A percentile compares a stretch with the other conserved stretches of the same genome.
These are phyloP conservation scores for Heliophila coronopifolia DNA, from an alignment of 441 rosid species.

Conservation along the genomic window DNA sequence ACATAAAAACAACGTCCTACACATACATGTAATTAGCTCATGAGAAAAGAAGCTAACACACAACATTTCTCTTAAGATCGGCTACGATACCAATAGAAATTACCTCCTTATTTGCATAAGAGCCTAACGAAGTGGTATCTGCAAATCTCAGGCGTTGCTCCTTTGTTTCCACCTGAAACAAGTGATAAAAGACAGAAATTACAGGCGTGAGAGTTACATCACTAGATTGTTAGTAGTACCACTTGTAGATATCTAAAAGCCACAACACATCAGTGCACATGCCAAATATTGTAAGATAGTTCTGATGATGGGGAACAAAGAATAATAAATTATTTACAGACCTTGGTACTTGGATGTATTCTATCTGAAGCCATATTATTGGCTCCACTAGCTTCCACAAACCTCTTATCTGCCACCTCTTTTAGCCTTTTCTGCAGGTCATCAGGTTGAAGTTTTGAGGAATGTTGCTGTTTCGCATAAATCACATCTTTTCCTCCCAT, in stretches of 20 bases:
- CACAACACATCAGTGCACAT: background rate
- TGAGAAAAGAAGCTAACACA: conserved; percentile 8
- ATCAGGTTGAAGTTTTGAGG: conserved; percentile 67
- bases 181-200: conserved; percentile 16
- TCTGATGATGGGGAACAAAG: background rate
- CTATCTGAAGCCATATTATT: conserved; percentile 43
- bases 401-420: conserved; percentile 89
- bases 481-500: conserved; percentile 98
- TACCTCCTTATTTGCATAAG: conserved; percentile 89
- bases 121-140: conserved; percentile 66
- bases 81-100: conserved; percentile 8
- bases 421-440: conserved; percentile 72
- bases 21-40: conserved; percentile 16
- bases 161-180: conserved; percentile 66
- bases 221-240: background rate
- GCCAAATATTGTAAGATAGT: background rate
- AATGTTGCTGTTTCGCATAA: conserved; percentile 75
- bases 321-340: conserved; percentile 23
- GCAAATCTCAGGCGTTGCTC: conserved; percentile 81
- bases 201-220: background rate
- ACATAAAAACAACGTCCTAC: conserved; percentile 65
- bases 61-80: conserved; percentile 5
- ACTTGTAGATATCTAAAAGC: background rate
- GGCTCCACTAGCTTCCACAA: conserved; percentile 47
- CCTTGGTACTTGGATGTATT: conserved; percentile 50